Conservation (phyloP, 2,329 filamentous ascomycete species). For the Fusarium xylarioides region DNA sequence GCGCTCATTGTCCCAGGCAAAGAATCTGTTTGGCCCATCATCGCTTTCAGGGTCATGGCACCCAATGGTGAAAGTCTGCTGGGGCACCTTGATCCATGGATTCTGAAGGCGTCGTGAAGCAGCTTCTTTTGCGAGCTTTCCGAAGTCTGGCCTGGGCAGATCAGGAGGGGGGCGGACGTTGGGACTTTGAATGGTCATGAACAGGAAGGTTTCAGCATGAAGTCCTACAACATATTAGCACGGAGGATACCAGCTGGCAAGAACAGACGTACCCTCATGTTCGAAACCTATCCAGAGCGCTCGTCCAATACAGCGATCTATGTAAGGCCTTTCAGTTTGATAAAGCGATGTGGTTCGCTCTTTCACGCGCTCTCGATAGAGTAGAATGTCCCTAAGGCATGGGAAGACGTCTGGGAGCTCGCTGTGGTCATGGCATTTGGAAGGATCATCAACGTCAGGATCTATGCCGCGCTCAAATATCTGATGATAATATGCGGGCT, state of each 20-base stretch:
- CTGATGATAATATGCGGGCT: slow-evolving; percentile 5
- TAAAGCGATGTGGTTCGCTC: slow-evolving; percentile 5
- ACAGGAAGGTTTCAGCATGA: slow-evolving; percentile 26
- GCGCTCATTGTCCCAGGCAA: slow-evolving; percentile 30
- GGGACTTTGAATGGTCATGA: slow-evolving; percentile 24
- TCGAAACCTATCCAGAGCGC: slow-evolving; percentile 33
- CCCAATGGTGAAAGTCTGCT: slow-evolving; percentile 4
- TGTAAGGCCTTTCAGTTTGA: neutral
- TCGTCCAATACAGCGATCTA: slow-evolving; percentile 1
- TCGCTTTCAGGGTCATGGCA: slow-evolving; percentile 13
- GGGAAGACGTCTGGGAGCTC: slow-evolving; percentile 21
- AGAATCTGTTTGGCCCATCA: slow-evolving; percentile 14
- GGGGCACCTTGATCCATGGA: neutral
- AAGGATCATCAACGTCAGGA: slow-evolving; percentile 19
- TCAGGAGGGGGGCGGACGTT: neutral
- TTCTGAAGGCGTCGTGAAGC: neutral
- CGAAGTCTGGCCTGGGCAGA: neutral
- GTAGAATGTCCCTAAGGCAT: slow-evolving; percentile 5
- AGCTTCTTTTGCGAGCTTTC: slow-evolving; percentile 16
- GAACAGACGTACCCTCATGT: neutral
- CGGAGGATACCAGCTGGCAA: rapidly evolving
- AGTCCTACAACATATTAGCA: neutral
- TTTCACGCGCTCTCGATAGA: slow-evolving; percentile 19
- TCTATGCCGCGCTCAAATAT: slow-evolving; percentile 21
- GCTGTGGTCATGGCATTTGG: slow-evolving; percentile 25